Evolutionary conservation across 352 stramenopile genomes (phyloP).

Genomic region (Peronospora destructor): DNA sequence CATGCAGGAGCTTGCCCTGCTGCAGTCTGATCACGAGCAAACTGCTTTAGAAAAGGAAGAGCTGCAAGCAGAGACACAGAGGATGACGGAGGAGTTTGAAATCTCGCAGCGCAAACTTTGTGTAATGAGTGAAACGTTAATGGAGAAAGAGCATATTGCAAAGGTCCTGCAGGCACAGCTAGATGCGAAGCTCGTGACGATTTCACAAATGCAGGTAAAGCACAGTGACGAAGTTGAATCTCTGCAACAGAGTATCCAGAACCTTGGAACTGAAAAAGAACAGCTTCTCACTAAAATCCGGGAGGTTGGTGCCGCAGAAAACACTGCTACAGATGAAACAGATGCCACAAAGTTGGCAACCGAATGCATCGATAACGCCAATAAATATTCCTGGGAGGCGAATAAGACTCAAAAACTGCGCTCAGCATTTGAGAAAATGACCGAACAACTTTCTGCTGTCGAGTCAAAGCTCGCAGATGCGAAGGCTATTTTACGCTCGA

Average conservation of each 20-base stretch:
- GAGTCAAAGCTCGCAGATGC: conserved; percentile 11
- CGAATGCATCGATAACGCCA: conserved; percentile 7
- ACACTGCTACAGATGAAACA: conserved; percentile 4
- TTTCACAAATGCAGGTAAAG: conserved; percentile 32
- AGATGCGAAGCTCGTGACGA: conserved; percentile 40
- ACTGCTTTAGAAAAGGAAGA: conserved; percentile 32
- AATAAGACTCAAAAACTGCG: conserved; percentile 5
- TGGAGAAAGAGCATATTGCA: conserved; percentile 32
- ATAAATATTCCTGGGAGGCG: conserved; percentile 3
- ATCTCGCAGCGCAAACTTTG: conserved; percentile 21
- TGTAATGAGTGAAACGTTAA: conserved; percentile 33
- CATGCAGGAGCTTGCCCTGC: conserved; percentile 31
- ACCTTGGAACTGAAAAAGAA: conserved; percentile 26
- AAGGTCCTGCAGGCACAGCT: conserved; percentile 44
- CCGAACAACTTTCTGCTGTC: conserved; percentile 9
- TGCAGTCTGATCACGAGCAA: conserved; percentile 28
- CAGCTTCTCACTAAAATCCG: conserved; percentile 19
- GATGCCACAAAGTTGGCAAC: neutral
- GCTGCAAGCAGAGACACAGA: conserved; percentile 27
- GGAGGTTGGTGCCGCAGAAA: conserved; percentile 21
- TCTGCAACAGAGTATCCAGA: conserved; percentile 30
- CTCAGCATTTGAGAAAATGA: conserved; percentile 10
- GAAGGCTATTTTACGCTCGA: conserved; percentile 5
- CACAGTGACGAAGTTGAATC: conserved; percentile 23
- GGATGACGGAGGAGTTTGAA: conserved; percentile 32